Conservation (phyloP, 768 basidiomycete genomes). For the Suillus occidentalis region DNA sequence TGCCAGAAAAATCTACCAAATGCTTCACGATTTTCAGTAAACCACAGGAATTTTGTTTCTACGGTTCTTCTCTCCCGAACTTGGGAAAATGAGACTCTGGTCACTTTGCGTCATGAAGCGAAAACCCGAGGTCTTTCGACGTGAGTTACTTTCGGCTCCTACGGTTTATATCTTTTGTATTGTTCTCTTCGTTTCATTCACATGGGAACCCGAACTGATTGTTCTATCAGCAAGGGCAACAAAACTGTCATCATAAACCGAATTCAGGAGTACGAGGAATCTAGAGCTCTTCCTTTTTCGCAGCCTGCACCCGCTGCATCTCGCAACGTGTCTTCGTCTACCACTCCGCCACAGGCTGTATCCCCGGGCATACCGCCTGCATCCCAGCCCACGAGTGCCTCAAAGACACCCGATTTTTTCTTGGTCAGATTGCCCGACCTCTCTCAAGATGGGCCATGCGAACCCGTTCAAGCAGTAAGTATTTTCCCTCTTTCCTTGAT, state of each 20-base stretch:
- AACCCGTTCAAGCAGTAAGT: constrained; percentile 60
- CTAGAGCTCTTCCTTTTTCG: constrained; percentile 21
- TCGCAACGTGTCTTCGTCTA: constrained; percentile 28
- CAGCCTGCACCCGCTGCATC: constrained; percentile 24
- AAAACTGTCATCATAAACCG: constrained; percentile 57
- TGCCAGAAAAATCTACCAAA: constrained; percentile 14
- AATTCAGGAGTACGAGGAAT: constrained; percentile 50
- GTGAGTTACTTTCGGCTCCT: constrained; percentile 36
- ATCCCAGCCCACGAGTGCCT: constrained; percentile 19
- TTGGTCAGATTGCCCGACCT: constrained; percentile 60
- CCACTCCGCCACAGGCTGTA: constrained; percentile 27
- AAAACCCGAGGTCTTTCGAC: constrained; percentile 54
- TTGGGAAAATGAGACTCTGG: constrained; percentile 53
- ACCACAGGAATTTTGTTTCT: constrained; percentile 45
- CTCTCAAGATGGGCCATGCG: constrained; percentile 40
- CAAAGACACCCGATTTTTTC: constrained; percentile 36
- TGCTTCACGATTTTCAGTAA: neutral
- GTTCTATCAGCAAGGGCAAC: constrained; percentile 48
- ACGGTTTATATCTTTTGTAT: constrained; percentile 1
- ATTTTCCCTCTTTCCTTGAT: constrained; percentile 5
- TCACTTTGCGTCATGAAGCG: constrained; percentile 52
- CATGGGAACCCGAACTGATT: constrained; percentile 11
- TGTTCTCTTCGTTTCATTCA: constrained; percentile 11
- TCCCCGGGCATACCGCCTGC: constrained; percentile 46
- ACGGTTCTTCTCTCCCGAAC: constrained; percentile 56